A percentile compares a stretch with the other conserved stretches of the same genome.
phyloP scores from a whole-genome alignment of 345 rosid genomes.

The Dimocarpus longan region DNA sequence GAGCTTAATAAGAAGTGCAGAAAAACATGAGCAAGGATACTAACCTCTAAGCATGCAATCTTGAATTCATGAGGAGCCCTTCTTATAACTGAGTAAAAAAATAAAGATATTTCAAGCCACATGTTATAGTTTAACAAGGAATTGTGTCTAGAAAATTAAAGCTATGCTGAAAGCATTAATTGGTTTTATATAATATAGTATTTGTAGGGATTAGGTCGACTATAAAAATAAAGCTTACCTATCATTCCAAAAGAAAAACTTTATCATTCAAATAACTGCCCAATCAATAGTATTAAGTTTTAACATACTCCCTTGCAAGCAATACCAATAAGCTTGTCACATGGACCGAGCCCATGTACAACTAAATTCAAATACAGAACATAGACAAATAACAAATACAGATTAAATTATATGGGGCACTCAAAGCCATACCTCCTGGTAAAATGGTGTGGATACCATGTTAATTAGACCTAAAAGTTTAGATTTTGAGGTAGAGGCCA shows the following conservation, averaged over 20 bases:
- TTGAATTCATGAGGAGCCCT: conserved; percentile 99
- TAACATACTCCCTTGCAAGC: neutral
- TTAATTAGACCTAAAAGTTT: neutral
- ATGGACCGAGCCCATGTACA: neutral
- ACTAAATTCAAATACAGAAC: neutral
- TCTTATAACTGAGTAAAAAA: conserved; percentile 67
- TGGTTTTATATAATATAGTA: neutral
- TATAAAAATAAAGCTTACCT: neutral
- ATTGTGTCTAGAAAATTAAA: conserved; percentile 7
- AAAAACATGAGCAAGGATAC: conserved; percentile 27
- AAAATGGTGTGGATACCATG: too few relatives aligned
- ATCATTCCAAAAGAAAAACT: neutral
- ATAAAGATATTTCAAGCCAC: conserved; percentile 17
- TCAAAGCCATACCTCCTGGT: neutral
- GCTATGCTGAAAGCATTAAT: neutral
- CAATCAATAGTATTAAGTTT: neutral
- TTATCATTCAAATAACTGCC: neutral
- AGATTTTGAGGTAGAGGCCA: neutral
- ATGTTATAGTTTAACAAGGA: conserved; percentile 8
- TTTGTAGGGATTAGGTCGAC: neutral
- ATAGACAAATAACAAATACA: too few relatives aligned
- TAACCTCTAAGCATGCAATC: conserved; percentile 97
- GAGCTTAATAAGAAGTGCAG: conserved; percentile 6
- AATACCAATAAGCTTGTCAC: neutral
- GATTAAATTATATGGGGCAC: neutral